Evolutionary conservation across 1,284 basidiomycete species (phyloP).

Genomic region (Wallemia ichthyophaga): DNA sequence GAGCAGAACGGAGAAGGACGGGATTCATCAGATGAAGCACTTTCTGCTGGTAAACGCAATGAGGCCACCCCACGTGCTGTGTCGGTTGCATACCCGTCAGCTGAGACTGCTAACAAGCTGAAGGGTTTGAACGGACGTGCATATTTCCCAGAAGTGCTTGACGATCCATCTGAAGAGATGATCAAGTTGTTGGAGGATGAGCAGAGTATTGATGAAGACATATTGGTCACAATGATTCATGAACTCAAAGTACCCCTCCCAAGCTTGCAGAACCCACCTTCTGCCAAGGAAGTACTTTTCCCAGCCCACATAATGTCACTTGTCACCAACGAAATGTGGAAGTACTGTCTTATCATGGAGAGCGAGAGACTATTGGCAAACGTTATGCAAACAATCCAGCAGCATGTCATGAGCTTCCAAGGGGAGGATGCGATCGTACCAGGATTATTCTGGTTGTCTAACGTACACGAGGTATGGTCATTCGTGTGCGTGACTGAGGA

Average conservation of each 20-base stretch:
- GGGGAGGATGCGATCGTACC: slow-evolving; percentile 87
- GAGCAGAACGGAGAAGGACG: slow-evolving; percentile 29
- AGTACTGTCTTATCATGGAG: slow-evolving; percentile 84
- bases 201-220: slow-evolving; percentile 74
- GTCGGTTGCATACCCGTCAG: slow-evolving; percentile 54
- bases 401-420: slow-evolving; percentile 76
- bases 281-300: slow-evolving; percentile 92
- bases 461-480: slow-evolving; percentile 98
- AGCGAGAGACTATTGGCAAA: slow-evolving; percentile 95
- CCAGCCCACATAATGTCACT: slow-evolving; percentile 96
- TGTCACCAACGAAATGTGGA: slow-evolving; percentile 99
- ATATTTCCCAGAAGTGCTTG: slow-evolving; percentile 28
- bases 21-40: slow-evolving; percentile 44
- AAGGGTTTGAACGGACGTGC: slow-evolving; percentile 32
- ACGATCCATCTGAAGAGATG: slow-evolving; percentile 82
- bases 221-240: slow-evolving; percentile 64
- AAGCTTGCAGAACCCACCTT: slow-evolving; percentile 63
- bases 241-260: slow-evolving; percentile 80
- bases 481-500: slow-evolving; percentile 96
- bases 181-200: slow-evolving; percentile 74
- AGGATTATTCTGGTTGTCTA: slow-evolving; percentile 96
- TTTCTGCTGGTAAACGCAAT: slow-evolving; percentile 37
- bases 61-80: slow-evolving; percentile 54
- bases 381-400: slow-evolving; percentile 93
- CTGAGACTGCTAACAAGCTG: slow-evolving; percentile 34